Base-by-base conservation (phyloP, 2,329 filamentous ascomycete genomes). In the Sporothrix humicola region DNA sequence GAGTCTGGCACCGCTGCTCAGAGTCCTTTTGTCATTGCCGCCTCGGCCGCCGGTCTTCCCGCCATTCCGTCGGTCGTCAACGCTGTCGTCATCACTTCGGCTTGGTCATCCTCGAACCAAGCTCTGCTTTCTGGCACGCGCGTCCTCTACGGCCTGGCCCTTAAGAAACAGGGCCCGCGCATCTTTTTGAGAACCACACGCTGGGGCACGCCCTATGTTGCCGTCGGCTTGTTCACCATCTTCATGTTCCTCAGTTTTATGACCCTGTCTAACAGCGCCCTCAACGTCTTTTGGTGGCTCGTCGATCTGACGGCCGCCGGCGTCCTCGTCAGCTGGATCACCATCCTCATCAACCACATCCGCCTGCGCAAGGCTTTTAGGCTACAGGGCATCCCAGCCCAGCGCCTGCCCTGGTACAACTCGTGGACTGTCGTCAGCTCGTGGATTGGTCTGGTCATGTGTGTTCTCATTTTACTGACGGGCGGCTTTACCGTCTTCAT, bases 41-140 rank as follows among this genome's bases (percentile, higher is more conserved):
- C 91, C 52, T 85, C 87, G 12, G 87, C 88, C 44, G 92, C 92
- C 1, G 89, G 90, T 0, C 90, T 94, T 73, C 85, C 84, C 4
- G 90, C 87, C 7, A 87, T 94, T 4, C 90, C 91, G 0, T 89
- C 89, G 6, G 87, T 95, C 72, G 90, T 95, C 81, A 95, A 95
- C 79, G 92, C 91, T 50, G 85, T 94, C 37, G 90, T 95, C 77
- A 85, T 94, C 76, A 92, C 90, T 0, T 92, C 90, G 0, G 91
- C 90, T 0, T 91, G 89, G 82, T 93, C 91, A 0, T 86, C 91
- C 0, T 89, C 88, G 0, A 94, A 94, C 77, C 89, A 91, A 76
- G 88, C 87, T 78, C 83, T 94, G 48, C 83, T 85, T 56, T 83
- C 87, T 0, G 89, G 88, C 42, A 89, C 88, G 0, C 85, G 89